Evolutionary conservation across 345 rosid species (phyloP), one percentile per base, ranked within the genome.

Genomic region (Melastoma malabathricum): DNA sequence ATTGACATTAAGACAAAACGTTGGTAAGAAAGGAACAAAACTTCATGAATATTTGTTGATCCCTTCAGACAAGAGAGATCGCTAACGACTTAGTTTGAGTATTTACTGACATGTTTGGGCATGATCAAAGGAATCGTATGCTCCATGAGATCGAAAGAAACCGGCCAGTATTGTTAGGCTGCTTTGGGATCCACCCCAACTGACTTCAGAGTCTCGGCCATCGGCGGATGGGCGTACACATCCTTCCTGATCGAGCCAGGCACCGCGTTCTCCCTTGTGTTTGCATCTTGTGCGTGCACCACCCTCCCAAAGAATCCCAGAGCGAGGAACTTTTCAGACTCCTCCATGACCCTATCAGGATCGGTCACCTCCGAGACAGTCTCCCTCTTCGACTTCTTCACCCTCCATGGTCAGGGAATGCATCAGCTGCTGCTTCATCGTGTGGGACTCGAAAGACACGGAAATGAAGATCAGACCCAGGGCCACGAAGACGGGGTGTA

Each of bases 341-440:
- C 93, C 6, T 79, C 59, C 44, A 64, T 47, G n/a, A 87, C 83
- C 47, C 43, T 64, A 1, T 90, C 96, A 0, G 96, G 89, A 25
- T 82, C 78, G 48, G 64, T 75, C 12, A 87, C 65, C 68, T 90
- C 98, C 0, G 82, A 78, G 4, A 87, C 16, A 0, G 67, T 87
- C 79, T 78, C 92, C 47, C 96, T 65, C 10, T n/a, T 52, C 69
- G 78, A 81, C 79, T 82, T 90, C 60, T 51, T 75, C 47, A 78
- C 76, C 3, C 80, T 74, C 38, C 38, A 90, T 96, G 0, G 52
- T 13, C 0, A 92, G 98, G 10, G 81, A 70, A 59, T 77, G 49
- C 54, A 55, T 10, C 43, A 90, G 61, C 34, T 90, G 82, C 41
- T 60, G 95, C 69, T 52, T 68, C 15, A 68, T 77, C 2, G 96